These are phyloP conservation scores for Ophiostoma montium DNA, from an alignment of 2,329 filamentous ascomycete species.

Conservation along the genomic window DNA sequence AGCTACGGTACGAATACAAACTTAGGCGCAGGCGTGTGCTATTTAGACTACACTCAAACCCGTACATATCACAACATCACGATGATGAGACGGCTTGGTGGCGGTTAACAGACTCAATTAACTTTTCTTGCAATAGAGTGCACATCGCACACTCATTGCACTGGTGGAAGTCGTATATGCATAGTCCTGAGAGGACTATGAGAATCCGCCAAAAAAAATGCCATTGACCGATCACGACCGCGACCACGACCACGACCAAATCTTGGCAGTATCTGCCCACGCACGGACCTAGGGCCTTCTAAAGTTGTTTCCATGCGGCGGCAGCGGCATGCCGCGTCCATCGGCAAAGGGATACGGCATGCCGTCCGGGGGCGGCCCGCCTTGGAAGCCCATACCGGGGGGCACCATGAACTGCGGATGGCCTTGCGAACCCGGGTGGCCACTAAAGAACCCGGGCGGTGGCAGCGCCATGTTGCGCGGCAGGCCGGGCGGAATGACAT, in stretches of 20 bases:
- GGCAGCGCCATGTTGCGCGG: conserved; percentile 41
- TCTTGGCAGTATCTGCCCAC: not conserved
- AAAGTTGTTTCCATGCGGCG: conserved; percentile 9
- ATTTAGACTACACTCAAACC: too few species aligned
- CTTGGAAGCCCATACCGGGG: conserved; percentile 42
- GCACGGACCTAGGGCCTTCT: not conserved
- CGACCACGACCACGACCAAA: too few species aligned
- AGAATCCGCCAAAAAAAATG: not conserved
- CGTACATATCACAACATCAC: too few species aligned
- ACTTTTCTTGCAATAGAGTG: too few species aligned
- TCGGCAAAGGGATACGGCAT: conserved; percentile 38
- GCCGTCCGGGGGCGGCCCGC: conserved; percentile 36
- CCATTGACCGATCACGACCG: too few species aligned
- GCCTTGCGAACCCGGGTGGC: conserved; percentile 13
- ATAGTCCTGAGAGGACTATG: not conserved
- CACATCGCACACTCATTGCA: too few species aligned
- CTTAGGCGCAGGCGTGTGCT: too few species aligned
- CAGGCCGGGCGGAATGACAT: conserved; percentile 31
- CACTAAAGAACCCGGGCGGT: conserved; percentile 42
- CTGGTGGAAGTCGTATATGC: not conserved
- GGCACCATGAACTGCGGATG: conserved; percentile 38
- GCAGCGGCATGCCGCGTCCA: conserved; percentile 21
- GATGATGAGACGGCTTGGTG: too few species aligned
- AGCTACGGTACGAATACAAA: too few species aligned
- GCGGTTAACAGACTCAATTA: not conserved